Conservation (phyloP, 2,329 filamentous ascomycete species). For the Epichloe coenophiala region DNA sequence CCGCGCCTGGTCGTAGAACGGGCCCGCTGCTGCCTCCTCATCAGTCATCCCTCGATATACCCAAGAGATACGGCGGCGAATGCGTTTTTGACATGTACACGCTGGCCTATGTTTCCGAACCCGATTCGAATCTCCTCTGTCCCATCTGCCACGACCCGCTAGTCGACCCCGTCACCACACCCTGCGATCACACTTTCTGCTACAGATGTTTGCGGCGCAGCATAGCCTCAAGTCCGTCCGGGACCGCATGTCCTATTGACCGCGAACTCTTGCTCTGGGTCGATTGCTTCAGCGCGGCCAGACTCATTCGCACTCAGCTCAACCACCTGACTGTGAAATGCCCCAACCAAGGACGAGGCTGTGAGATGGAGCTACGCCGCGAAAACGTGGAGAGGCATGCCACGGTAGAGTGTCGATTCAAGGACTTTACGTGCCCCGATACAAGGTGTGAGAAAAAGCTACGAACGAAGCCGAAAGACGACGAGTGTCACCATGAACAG, state of each 20-base stretch:
- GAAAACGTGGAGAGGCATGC: slow-evolving; percentile 44
- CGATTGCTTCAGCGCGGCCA: slow-evolving; percentile 27
- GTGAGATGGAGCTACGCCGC: slow-evolving; percentile 34
- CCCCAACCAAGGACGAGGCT: slow-evolving; percentile 38
- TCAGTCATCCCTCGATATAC: slow-evolving; percentile 25
- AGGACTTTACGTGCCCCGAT: slow-evolving; percentile 42
- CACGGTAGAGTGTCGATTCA: slow-evolving; percentile 41
- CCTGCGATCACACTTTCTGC: slow-evolving; percentile 54
- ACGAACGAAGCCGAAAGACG: slow-evolving; percentile 34
- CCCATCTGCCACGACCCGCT: slow-evolving; percentile 48
- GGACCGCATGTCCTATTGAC: slow-evolving; percentile 42
- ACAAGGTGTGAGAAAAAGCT: slow-evolving; percentile 37
- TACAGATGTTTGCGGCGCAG: slow-evolving; percentile 37
- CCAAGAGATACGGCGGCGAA: slow-evolving; percentile 23
- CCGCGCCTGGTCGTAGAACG: slow-evolving; percentile 16
- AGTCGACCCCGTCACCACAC: slow-evolving; percentile 45
- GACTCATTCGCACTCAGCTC: slow-evolving; percentile 45
- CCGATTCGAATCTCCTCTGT: slow-evolving; percentile 35
- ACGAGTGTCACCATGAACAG: slow-evolving; percentile 40
- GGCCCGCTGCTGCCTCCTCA: slow-evolving; percentile 23
- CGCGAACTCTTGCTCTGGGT: slow-evolving; percentile 29
- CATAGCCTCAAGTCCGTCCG: slow-evolving; percentile 26
- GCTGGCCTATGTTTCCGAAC: slow-evolving; percentile 28
- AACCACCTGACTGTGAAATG: slow-evolving; percentile 46
- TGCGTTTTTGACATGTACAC: slow-evolving; percentile 31